Conservation (phyloP, 2,329 filamentous ascomycete genomes). For the Apiospora saccharicola region DNA sequence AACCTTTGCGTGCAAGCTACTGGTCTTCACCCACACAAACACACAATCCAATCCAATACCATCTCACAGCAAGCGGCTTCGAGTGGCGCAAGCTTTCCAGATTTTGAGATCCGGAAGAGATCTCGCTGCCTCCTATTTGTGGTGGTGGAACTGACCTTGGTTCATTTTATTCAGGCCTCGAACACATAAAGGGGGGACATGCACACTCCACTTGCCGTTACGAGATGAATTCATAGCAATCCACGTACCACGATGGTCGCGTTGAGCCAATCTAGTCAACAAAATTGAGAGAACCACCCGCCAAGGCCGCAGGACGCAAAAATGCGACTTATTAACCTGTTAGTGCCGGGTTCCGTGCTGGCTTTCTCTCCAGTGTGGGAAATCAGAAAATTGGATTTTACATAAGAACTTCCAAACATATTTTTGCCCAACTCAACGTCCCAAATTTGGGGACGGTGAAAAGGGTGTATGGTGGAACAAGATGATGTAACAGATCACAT, state of each 20-base stretch:
- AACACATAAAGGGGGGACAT: constrained; percentile 11
- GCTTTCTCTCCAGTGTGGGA: not conserved
- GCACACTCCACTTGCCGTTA: not conserved
- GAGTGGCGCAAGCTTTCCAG: constrained; percentile 9
- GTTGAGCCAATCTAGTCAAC: not conserved
- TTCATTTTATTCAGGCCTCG: not conserved
- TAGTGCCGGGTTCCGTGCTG: constrained; percentile 3
- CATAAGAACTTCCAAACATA: constrained; percentile 11
- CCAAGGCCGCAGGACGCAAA: not conserved
- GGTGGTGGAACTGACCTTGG: not conserved
- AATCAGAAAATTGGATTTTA: constrained; percentile 16
- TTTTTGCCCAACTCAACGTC: not conserved
- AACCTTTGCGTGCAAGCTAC: not conserved
- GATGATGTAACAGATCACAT: not conserved
- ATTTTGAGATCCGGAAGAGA: constrained; percentile 11
- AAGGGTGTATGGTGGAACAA: not conserved
- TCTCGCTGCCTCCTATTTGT: not conserved
- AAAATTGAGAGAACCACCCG: constrained; percentile 7
- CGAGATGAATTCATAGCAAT: not conserved
- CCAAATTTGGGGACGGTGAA: constrained; percentile 4
- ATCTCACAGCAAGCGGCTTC: not conserved
- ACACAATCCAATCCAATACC: not conserved
- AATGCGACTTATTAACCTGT: not conserved
- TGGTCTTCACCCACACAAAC: not conserved
- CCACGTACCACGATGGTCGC: not conserved